phyloP scores from a whole-genome alignment of 768 basidiomycete species.

The Fistulinella prunicolor region DNA sequence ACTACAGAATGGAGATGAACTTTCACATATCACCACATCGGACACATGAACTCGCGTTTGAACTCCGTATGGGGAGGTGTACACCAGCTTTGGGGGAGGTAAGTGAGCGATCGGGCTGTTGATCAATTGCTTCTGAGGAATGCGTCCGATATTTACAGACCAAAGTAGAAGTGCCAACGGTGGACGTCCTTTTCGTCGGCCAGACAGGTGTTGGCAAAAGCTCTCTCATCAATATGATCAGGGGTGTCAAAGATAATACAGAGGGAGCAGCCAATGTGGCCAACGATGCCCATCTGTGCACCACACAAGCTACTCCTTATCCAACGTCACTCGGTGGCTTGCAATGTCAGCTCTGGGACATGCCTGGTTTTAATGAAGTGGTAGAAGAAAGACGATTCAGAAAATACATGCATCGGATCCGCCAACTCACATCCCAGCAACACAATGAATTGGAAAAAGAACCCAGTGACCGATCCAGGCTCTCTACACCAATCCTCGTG shows the following conservation, averaged over 20 bases:
- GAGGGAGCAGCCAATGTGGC: conserved; percentile 15
- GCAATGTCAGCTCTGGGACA: conserved; percentile 24
- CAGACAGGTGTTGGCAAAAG: conserved; percentile 28
- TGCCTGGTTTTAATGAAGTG: conserved; percentile 25
- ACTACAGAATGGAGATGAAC: no score
- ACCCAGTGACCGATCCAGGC: conserved; percentile 7
- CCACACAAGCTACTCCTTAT: conserved; percentile 10
- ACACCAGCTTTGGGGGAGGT: no score
- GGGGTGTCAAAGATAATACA: conserved; percentile 4
- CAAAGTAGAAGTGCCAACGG: background rate
- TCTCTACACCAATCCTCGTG: conserved; percentile 15
- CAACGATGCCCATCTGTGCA: conserved; percentile 18
- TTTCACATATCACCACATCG: no score
- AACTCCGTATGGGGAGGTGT: no score
- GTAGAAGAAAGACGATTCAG: background rate
- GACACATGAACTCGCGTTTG: no score
- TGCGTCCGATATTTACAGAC: background rate
- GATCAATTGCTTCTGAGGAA: background rate
- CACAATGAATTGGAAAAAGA: conserved; percentile 17
- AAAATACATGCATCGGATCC: conserved; percentile 7
- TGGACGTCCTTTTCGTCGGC: conserved; percentile 23
- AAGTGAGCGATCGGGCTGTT: background rate
- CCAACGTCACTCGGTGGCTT: background rate
- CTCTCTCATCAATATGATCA: conserved; percentile 26
- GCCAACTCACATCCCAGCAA: conserved; percentile 10